Evolutionary conservation across 2,329 filamentous ascomycete species (phyloP), one percentile per base, ranked within the genome.

Genomic region (Aaosphaeria arxii): DNA sequence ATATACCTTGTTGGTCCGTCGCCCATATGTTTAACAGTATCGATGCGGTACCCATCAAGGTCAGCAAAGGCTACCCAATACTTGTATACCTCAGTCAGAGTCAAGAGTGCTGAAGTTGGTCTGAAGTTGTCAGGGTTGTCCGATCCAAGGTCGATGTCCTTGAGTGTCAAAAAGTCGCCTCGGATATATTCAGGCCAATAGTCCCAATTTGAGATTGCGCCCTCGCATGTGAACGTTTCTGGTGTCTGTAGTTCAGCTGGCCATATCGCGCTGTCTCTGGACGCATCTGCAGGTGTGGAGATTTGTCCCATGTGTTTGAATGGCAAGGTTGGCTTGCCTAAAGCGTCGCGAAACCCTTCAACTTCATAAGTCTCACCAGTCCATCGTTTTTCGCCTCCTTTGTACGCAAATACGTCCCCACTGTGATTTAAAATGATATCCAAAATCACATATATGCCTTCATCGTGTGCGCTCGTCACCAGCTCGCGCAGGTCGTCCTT

Each of bases 1-100:
- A 60, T 54, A 35, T 57, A 49, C 7, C 57, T 48, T 1, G 57
- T 57, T 38, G 56, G 54, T 17, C 57, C 56, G 30, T 53, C 46
- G 9, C 54, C 57, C 54, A 60, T 58, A 40, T 60, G 57, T 42
- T 57, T 60, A 11, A 60, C 56, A 1, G 57, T 60, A 40, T 60
- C 57, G 35, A 60, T 52, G n/a, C 57, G 50, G 40, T 52, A 60
- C 1, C 55, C 57, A 31, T 60, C 55, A 1, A 55, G 50, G 36
- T 60, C 57, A 6, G 54, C 50, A 40, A 49, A 56, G 7, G 56
- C 57, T 29, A 60, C 58, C 57, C 58, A 61, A 48, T 54, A 61
- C 33, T 59, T 58, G 47, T 60, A 61, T 6, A 51, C 52, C 28
- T 51, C 42, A 43, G 43, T 46, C n/a, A 61, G 48, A 5, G 52